Evolutionary conservation across 768 basidiomycete genomes (phyloP), one percentile per base, ranked within the genome.

Genomic region (Leccinum aurantiacum): DNA sequence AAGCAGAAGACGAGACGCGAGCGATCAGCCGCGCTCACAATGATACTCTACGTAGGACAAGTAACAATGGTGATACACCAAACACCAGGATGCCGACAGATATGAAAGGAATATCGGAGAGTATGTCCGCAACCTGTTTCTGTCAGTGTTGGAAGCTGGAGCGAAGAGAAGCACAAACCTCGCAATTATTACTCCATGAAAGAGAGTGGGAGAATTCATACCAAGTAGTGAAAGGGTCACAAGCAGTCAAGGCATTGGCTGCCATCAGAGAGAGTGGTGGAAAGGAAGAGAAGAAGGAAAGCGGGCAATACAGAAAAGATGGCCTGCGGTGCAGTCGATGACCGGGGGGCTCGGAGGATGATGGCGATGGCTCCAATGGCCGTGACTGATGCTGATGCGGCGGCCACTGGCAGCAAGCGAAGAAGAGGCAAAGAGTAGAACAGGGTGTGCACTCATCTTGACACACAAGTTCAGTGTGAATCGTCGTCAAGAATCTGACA

Each of bases 31-130:
- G 48, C 31, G 74, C 85, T 55, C 64, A 88, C 87, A 80, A 59
- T 58, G 78, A 78, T 37, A 83, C 69, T 55, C 82, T 83, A 62
- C 78, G 82, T 71, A 84, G 74, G 24, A 80, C 66, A 44, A 87
- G 68, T 66, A 86, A 76, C 67, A 88, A 83, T 13, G 79, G 78
- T 54, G 85, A 82, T 46, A 84, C 75, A 14, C 82, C 86, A 56
- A 90, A 82, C 24, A 80, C 80, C 68, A 88, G 74, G n/a, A 89
- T 75, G 35, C 88, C 89, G 46, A 85, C 80, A 63, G 80, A 82
- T 66, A 88, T 82, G 62, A 88, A 77, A 22, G 89, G 89, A 56
- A 90, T 84, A 62, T 88, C 86, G 17, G 82, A 75, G 49, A 90
- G 76, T 46, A 89, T 68, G 63, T 77, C 73, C 59, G 83, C 81